A percentile compares a stretch with the other conserved stretches of the same genome.
Conservation (phyloP, 192 early-diverging fungal genomes). For the Coemansia sp. region DNA sequence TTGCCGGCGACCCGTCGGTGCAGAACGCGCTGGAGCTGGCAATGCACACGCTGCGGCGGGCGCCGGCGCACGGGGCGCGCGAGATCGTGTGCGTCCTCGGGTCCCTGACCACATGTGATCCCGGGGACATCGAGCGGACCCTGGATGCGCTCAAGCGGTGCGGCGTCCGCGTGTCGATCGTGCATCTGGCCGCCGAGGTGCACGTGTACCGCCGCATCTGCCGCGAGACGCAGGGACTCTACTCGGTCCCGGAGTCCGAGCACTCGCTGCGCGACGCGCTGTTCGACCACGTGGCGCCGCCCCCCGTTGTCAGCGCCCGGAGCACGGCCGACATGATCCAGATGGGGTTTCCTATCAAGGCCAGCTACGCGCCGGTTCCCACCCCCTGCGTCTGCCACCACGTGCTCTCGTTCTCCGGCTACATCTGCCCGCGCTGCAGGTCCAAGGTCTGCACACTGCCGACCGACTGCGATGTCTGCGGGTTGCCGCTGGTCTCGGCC, state of each 20-base stretch:
- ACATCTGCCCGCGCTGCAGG: constrained; percentile 82
- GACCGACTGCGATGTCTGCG: constrained; percentile 90
- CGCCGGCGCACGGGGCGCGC: constrained; percentile 86
- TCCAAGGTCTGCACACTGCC: constrained; percentile 86
- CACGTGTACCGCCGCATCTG: constrained; percentile 75
- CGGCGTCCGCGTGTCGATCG: constrained; percentile 79
- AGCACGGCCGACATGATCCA: constrained; percentile 69
- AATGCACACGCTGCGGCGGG: constrained; percentile 69
- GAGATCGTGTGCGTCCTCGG: constrained; percentile 88
- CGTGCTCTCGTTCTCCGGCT: constrained; percentile 68
- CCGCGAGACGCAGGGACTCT: constrained; percentile 76
- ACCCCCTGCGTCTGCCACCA: constrained; percentile 81
- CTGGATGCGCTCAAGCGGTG: constrained; percentile 66
- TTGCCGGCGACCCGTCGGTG: constrained; percentile 83
- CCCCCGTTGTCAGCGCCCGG: constrained; percentile 60
- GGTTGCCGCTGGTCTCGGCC: constrained; percentile 81
- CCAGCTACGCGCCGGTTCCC: constrained; percentile 15
- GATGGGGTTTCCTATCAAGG: constrained; percentile 88
- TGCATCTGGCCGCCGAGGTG: constrained; percentile 90
- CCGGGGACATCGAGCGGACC: constrained; percentile 86
- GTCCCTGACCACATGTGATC: constrained; percentile 91
- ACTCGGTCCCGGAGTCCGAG: constrained; percentile 82
- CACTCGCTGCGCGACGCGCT: constrained; percentile 79
- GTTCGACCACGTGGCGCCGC: constrained; percentile 87
- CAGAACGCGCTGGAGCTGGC: constrained; percentile 92